Conservation (phyloP, 768 basidiomycete genomes). For the Serendipita sp. region DNA sequence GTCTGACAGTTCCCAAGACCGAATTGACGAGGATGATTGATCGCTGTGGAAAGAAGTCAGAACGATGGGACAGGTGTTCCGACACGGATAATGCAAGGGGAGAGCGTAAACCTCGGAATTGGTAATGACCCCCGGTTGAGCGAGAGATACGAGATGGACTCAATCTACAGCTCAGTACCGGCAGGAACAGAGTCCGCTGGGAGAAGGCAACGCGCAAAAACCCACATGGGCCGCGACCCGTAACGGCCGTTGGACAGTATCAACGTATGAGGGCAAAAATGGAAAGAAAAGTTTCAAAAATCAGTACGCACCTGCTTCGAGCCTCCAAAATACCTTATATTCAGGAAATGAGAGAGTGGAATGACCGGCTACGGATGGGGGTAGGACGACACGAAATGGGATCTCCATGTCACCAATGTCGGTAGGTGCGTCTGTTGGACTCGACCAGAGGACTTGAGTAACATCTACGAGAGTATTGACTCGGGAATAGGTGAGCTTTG, state of each 20-base stretch:
- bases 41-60: conserved; percentile 27
- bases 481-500: conserved; percentile 24
- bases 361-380: conserved; percentile 40
- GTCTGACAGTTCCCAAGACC: conserved; percentile 54
- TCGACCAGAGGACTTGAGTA: conserved; percentile 51
- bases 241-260: too few species aligned
- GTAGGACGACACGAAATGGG: conserved; percentile 57
- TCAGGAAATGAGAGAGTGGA: conserved; percentile 60
- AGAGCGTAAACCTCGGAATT: conserved; percentile 1
- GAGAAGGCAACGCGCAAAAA: too few species aligned
- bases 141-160: not conserved
- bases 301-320: conserved; percentile 54
- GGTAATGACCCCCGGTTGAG: not conserved
- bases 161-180: not conserved
- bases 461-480: conserved; percentile 54
- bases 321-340: conserved; percentile 66
- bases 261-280: not conserved
- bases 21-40: conserved; percentile 47
- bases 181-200: too few species aligned
- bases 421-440: conserved; percentile 38
- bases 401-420: conserved; percentile 49
- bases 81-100: not conserved
- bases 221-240: too few species aligned
- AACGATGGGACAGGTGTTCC: not conserved
- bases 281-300: conserved; percentile 11